Evolutionary conservation across 768 basidiomycete species (phyloP), one percentile per base, ranked within the genome.

Genomic region (Trametes cingulata): DNA sequence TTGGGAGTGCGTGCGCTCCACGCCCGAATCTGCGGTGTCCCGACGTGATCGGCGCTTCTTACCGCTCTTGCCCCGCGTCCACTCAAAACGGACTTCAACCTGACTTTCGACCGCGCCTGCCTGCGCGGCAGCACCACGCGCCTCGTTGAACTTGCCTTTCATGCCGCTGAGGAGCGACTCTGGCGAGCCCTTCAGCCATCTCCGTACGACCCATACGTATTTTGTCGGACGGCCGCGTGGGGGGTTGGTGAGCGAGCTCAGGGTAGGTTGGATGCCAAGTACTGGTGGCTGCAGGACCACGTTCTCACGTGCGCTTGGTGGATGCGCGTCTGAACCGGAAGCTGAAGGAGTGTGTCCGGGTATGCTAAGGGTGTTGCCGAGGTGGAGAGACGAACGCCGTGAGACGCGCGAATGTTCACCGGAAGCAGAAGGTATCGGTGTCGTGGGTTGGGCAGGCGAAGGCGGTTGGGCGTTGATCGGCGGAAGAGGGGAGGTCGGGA

Each of bases 31-130:
- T 14, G 33, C 43, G 58, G 74, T 64, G 58, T 66, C 68, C 39
- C 62, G 64, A 67, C 68, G 56, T 56, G 56, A 61, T 62, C 60
- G 61, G 51, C 33, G 64, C 69, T 60, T 60, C 64, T 56, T 65
- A 15, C 61, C 58, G 43, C 40, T 63, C 58, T 72, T 69, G 50
- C 81, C 82, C 48, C 88, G 75, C 67, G 81, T 82, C 92, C 92
- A 94, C 73, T 93, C 91, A 69, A 93, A 88, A 46, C 85, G 74
- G 19, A 93, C 84, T 67, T 93, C 90, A 1, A 91, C 81, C 24
- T 61, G 50, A 0, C 75, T 77, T 40, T 65, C 67, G 4, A 36
- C 47, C 12, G 62, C 52, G 17, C 53, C 52, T 10, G 51, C 62
- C 5, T 62, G 62, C 1, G 51, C 10, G 7, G 42, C 48, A 15